A percentile compares a stretch with the other conserved stretches of the same genome.
phyloP scores from a whole-genome alignment of 2,329 filamentous ascomycete species.

The Didymella glomerata region DNA sequence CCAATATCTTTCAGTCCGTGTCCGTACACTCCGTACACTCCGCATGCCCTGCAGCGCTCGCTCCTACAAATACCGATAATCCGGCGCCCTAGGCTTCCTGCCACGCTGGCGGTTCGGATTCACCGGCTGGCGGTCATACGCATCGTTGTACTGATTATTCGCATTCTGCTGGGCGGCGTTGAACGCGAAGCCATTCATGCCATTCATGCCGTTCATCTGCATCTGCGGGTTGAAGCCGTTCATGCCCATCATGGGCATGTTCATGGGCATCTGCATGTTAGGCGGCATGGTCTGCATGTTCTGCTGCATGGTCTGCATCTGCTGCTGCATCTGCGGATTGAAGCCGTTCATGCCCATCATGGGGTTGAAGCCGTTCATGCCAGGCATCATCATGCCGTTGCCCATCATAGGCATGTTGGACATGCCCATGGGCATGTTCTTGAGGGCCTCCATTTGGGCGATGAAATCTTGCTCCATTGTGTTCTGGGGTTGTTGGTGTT shows the following conservation, averaged over 20 bases:
- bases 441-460: constrained; percentile 57
- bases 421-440: constrained; percentile 52
- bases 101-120: constrained; percentile 90
- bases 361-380: constrained; percentile 53
- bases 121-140: constrained; percentile 94
- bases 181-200: constrained; percentile 2
- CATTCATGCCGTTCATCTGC: constrained; percentile 2
- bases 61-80: constrained; percentile 61
- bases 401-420: constrained; percentile 42
- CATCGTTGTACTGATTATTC: constrained; percentile 61
- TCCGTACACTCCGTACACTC: no score
- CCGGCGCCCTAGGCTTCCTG: constrained; percentile 81
- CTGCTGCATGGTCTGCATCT: constrained; percentile 12
- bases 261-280: constrained; percentile 2
- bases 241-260: constrained; percentile 25
- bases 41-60: background rate
- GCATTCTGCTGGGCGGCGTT: constrained; percentile 14
- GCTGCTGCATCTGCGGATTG: constrained; percentile 15
- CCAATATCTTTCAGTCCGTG: no score
- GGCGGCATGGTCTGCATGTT: constrained; percentile 15
- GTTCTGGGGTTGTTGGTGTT: constrained; percentile 45
- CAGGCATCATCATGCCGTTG: constrained; percentile 49
- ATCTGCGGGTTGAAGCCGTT: constrained; percentile 26
- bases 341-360: constrained; percentile 19
- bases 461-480: constrained; percentile 53